Conservation (phyloP, 2,329 filamentous ascomycete genomes). For the Phoma sp. region DNA sequence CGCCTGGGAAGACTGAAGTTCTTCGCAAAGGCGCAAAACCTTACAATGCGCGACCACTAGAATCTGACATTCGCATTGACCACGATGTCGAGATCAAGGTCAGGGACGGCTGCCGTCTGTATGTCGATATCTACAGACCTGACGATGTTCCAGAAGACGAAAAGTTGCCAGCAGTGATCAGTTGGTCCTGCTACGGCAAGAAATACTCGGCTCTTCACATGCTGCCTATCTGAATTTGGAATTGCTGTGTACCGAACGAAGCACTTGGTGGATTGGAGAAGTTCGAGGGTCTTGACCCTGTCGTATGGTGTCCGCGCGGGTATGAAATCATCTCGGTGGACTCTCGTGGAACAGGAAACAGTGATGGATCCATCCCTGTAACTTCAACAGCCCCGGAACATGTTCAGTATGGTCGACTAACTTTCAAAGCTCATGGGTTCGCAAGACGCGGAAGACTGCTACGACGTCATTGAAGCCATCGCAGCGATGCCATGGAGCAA, state of each 20-base stretch:
- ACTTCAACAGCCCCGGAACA: not conserved
- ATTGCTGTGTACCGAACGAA: constrained; percentile 44
- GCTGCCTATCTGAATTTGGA: constrained; percentile 49
- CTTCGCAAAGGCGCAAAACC: constrained; percentile 46
- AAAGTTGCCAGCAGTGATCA: constrained; percentile 53
- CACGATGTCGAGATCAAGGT: constrained; percentile 54
- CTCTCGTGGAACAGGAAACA: constrained; percentile 37
- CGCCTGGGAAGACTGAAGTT: constrained; percentile 49
- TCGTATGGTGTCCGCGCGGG: constrained; percentile 39
- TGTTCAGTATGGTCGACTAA: not conserved
- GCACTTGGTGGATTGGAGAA: constrained; percentile 46
- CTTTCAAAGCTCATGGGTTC: constrained; percentile 44
- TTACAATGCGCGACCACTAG: constrained; percentile 43
- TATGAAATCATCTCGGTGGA: constrained; percentile 47
- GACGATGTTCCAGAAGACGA: constrained; percentile 32
- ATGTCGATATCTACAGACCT: constrained; percentile 55
- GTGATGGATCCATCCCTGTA: constrained; percentile 42
- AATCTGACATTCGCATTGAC: constrained; percentile 51
- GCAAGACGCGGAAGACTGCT: constrained; percentile 55
- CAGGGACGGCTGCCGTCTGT: constrained; percentile 52
- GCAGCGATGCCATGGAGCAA: constrained; percentile 54
- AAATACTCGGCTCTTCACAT: constrained; percentile 49
- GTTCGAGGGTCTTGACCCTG: constrained; percentile 54
- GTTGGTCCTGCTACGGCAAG: constrained; percentile 56
- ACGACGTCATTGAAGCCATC: constrained; percentile 54